Evolutionary conservation across 2,329 filamentous ascomycete species (phyloP).

Genomic region (Talaromyces sp.): DNA sequence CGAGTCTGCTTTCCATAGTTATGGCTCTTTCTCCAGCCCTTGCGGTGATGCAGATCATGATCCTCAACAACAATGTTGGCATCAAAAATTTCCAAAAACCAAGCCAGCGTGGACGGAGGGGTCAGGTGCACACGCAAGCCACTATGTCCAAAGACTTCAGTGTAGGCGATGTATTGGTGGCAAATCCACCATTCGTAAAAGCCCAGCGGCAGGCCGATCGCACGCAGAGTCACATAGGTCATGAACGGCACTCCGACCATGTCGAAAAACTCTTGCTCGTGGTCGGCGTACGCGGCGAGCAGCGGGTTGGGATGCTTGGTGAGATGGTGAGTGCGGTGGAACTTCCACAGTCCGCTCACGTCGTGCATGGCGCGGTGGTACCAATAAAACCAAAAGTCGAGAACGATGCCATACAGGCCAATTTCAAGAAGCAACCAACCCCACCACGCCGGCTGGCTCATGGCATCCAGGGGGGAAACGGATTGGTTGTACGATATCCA

Average conservation of each 20-base stretch:
- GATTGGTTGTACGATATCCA: conserved; percentile 28
- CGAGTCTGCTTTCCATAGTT: conserved; percentile 39
- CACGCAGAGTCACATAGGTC: conserved; percentile 32
- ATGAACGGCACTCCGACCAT: conserved; percentile 39
- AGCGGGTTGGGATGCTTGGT: conserved; percentile 44
- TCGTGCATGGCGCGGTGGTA: conserved; percentile 43
- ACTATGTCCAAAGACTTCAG: conserved; percentile 9
- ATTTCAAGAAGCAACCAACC: conserved; percentile 30
- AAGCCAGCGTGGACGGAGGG: conserved; percentile 30
- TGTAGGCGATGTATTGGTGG: conserved; percentile 36
- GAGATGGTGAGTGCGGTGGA: conserved; percentile 43
- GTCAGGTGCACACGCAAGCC: conserved; percentile 34
- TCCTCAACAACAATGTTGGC: conserved; percentile 41
- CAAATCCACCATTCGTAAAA: conserved; percentile 48
- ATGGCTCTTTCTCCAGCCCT: conserved; percentile 33
- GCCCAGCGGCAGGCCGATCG: conserved; percentile 38
- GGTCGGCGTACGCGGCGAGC: conserved; percentile 38
- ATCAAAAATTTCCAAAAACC: conserved; percentile 27
- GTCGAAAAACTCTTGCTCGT: conserved; percentile 40
- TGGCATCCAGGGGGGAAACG: conserved; percentile 28
- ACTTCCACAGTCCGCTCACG: conserved; percentile 36
- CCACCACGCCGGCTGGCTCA: neutral
- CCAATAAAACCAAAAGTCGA: conserved; percentile 45
- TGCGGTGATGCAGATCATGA: conserved; percentile 36
- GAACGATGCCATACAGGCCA: conserved; percentile 37